Base-by-base conservation (phyloP, 371 early-diverging fungal species). In the Mortierella sp. region DNA sequence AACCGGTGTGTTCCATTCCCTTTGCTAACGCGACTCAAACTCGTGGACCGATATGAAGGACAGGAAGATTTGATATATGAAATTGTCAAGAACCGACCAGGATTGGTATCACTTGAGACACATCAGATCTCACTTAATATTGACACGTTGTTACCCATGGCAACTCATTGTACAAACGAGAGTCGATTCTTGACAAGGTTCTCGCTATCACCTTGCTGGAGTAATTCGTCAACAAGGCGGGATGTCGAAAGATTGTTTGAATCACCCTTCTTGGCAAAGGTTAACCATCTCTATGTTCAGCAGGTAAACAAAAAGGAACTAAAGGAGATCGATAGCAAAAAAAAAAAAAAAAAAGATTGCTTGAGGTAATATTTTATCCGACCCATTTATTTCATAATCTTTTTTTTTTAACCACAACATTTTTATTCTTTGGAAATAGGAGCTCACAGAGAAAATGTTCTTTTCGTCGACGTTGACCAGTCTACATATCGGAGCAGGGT, bases 201-300 rank as follows among this genome's bases (percentile, higher is more conserved):
- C 42, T 64, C 60, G n/a, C 42, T 64, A 7, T 64, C 64, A 19
- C 59, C 64, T 2, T 60, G 49, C 26, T 64, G 71, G 71, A 70
- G 59, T 51, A 32, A 58, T 28, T 26, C 60, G n/a, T 32, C 60
- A 8, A 62, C 62, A 13, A 13, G 62, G n/a, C 34, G 66, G n/a
- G 65, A 65, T 65, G 47, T 67, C 17, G 63, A 68, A 26, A 31
- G 57, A 19, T 19, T 66, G 40, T 73, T 71, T n/a, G 76, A 76
- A n/a, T 57, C 60, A 2, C 59, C 69, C 2, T 70, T 64, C 4
- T 58, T 76, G 55, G 22, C 64, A 3, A 23, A 35, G 0, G 71
- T 67, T 3, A 63, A 59, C 2, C 76, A 76, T 55, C 67, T 76
- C 7, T 76, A 71, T 57, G 55, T 76, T 35, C 76, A 76, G 34